Evolutionary conservation across 1,139 yeast genomes (phyloP).

Genomic region (Kodamaea ohmeri): DNA sequence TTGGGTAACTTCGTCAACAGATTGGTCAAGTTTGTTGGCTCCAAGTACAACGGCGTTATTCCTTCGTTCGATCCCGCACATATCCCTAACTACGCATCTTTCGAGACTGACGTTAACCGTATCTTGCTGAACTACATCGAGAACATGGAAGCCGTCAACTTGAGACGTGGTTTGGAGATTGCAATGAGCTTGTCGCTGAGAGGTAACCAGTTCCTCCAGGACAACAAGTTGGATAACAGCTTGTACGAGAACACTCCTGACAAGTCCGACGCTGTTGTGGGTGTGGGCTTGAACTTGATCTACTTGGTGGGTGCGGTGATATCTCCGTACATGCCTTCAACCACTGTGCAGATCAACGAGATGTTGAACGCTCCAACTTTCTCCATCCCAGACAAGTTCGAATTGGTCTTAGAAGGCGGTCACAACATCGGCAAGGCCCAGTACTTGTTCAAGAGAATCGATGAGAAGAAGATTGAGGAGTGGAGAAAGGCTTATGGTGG

Average conservation of each 20-base stretch:
- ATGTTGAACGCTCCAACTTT: constrained; percentile 83
- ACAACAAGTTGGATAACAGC: constrained; percentile 88
- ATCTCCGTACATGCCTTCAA: constrained; percentile 89
- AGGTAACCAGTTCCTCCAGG: constrained; percentile 94
- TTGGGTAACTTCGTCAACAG: constrained; percentile 96
- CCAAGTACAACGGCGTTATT: constrained; percentile 88
- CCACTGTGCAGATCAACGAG: constrained; percentile 63
- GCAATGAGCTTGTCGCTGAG: constrained; percentile 91
- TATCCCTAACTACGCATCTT: constrained; percentile 48
- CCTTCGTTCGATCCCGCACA: constrained; percentile 55
- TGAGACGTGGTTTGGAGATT: constrained; percentile 84
- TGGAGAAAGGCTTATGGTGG: constrained; percentile 91
- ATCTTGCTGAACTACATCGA: constrained; percentile 61
- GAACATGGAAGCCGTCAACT: constrained; percentile 74
- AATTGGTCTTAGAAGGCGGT: constrained; percentile 66
- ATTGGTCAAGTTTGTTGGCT: constrained; percentile 81
- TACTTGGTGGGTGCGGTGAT: constrained; percentile 78
- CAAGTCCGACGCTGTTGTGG: constrained; percentile 88
- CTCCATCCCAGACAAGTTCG: constrained; percentile 73
- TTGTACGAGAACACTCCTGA: constrained; percentile 74
- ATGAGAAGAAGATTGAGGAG: constrained; percentile 79
- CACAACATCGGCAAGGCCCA: constrained; percentile 91
- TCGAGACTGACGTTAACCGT: constrained; percentile 58
- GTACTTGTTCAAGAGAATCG: constrained; percentile 88
- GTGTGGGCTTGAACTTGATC: constrained; percentile 83